phyloP scores from a whole-genome alignment of 345 rosid species.

The Gossypium raimondii region DNA sequence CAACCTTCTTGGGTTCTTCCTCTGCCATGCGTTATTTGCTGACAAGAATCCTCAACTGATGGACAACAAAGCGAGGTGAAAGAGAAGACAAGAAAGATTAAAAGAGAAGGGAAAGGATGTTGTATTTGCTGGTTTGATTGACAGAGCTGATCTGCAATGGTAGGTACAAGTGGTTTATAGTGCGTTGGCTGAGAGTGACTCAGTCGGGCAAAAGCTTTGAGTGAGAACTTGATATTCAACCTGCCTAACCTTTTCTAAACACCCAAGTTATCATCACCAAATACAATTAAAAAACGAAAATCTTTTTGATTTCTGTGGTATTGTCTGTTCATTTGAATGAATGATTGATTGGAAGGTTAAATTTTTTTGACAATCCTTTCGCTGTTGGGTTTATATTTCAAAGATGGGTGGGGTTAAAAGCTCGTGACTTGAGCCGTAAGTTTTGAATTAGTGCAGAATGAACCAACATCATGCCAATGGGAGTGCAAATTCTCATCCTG shows the following conservation, averaged over 20 bases:
- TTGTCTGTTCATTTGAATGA: background rate
- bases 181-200: constrained; percentile 36
- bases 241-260: background rate
- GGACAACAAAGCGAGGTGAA: background rate
- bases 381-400: background rate
- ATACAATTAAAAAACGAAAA: background rate
- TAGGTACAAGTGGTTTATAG: constrained; percentile 19
- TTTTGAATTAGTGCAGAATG: background rate
- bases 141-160: constrained; percentile 23
- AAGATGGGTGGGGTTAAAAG: background rate
- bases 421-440: background rate
- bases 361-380: background rate
- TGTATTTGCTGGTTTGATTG: background rate
- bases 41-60: background rate
- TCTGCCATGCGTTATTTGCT: constrained; percentile 36
- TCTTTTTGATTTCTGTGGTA: background rate
- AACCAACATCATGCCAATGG: background rate
- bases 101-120: background rate
- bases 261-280: background rate
- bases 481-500: background rate
- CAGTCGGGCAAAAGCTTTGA: background rate
- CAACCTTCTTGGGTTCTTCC: constrained; percentile 43
- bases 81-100: background rate
- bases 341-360: background rate
- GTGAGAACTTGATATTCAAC: background rate